A percentile compares a stretch with the other conserved stretches of the same genome.
These are phyloP conservation scores for Saccharomycopsis amapae DNA, from an alignment of 805 yeast genomes.

Conservation along the genomic window DNA sequence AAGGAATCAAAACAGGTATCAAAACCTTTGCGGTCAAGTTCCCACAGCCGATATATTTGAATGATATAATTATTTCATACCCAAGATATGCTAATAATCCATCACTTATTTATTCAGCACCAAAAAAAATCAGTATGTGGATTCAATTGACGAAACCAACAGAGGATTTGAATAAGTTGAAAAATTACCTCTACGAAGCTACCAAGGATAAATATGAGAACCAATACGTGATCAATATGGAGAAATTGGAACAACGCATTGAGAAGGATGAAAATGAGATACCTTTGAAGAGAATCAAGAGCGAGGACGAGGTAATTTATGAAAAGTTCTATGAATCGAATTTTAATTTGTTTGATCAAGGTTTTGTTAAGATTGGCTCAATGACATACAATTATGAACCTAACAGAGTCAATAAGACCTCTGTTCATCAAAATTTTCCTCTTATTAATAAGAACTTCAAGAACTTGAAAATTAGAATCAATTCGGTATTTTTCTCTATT, in stretches of 20 bases:
- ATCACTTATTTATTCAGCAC: conserved; percentile 35
- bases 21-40: conserved; percentile 31
- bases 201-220: conserved; percentile 8
- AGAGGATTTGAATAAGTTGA: conserved; percentile 5
- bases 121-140: conserved; percentile 30
- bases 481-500: conserved; percentile 18
- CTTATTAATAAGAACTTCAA: conserved; percentile 14
- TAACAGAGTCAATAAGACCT: too few species aligned
- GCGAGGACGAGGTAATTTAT: conserved; percentile 12
- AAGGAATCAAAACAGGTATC: conserved; percentile 14
- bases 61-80: conserved; percentile 31
- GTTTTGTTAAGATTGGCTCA: conserved; percentile 18
- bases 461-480: conserved; percentile 11
- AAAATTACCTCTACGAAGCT: conserved; percentile 5
- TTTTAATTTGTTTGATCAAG: conserved; percentile 12
- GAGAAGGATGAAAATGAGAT: conserved; percentile 7
- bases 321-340: conserved; percentile 20
- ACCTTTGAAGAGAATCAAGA: conserved; percentile 18
- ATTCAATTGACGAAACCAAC: conserved; percentile 25
- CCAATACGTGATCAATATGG: conserved; percentile 14
- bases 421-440: conserved; percentile 13
- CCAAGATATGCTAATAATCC: conserved; percentile 32
- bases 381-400: conserved; percentile 15
- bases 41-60: conserved; percentile 33
- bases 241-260: conserved; percentile 9